Conservation (phyloP, 1,284 basidiomycete genomes). For the Ustilago crameri region DNA sequence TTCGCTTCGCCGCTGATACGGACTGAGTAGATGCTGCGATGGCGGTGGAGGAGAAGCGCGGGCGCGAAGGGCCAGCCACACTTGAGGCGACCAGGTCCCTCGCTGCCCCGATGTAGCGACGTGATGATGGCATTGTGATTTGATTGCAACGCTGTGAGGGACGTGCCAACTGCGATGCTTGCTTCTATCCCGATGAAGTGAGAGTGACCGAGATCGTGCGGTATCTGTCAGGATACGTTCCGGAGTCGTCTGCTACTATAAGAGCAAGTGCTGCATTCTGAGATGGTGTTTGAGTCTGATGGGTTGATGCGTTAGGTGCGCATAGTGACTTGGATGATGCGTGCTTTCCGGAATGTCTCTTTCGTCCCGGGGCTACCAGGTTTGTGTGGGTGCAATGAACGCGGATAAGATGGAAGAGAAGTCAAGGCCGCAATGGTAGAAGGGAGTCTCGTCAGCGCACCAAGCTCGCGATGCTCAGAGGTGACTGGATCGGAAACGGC, state of each 20-base stretch:
- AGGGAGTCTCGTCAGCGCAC: no score
- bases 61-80: conserved; percentile 28
- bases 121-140: conserved; percentile 27
- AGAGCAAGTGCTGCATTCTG: conserved; percentile 12
- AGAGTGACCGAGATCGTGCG: conserved; percentile 1
- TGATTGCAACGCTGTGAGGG: no score
- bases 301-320: neutral
- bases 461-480: no score
- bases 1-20: conserved; percentile 11
- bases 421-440: no score
- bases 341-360: no score
- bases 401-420: no score
- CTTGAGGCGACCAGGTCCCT: conserved; percentile 32
- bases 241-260: conserved; percentile 11
- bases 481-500: no score
- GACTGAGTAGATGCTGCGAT: conserved; percentile 15
- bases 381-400: no score
- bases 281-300: neutral
- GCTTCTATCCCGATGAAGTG: no score
- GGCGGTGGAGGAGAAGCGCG: conserved; percentile 37
- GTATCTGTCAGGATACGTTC: neutral
- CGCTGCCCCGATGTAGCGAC: conserved; percentile 26
- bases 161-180: no score
- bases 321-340: neutral
- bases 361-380: no score